A percentile compares a stretch with the other conserved stretches of the same genome.
phyloP scores from a whole-genome alignment of 495 filamentous ascomycete species.

The Neurospora sp. region DNA sequence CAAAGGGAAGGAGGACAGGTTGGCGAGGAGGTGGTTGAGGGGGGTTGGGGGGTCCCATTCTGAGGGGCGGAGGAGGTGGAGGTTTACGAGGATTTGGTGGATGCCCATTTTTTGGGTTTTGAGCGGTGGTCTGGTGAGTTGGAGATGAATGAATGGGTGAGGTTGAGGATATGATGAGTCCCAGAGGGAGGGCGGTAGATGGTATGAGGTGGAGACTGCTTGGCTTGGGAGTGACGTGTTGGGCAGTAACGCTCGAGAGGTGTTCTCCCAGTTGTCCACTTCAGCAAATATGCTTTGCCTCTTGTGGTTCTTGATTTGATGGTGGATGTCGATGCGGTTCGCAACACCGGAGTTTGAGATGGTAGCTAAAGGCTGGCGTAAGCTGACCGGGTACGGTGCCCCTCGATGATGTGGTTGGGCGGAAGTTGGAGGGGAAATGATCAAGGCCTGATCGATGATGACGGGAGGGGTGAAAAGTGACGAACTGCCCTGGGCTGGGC shows the following conservation, averaged over 20 bases:
- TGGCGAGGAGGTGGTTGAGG: conserved; percentile 35
- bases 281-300: not conserved
- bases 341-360: not conserved
- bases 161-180: not conserved
- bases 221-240: not conserved
- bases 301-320: not conserved
- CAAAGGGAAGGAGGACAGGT: conserved; percentile 19
- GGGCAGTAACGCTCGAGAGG: not conserved
- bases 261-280: not conserved
- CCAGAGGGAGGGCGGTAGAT: not conserved
- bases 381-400: not conserved
- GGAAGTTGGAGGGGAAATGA: not conserved
- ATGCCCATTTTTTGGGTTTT: conserved; percentile 21
- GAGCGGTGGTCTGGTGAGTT: not conserved
- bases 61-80: conserved; percentile 28
- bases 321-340: not conserved
- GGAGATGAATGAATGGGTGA: not conserved
- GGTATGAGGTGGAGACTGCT: not conserved
- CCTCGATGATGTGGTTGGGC: not conserved
- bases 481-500: not conserved
- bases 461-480: not conserved
- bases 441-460: not conserved
- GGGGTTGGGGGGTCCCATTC: conserved; percentile 42
- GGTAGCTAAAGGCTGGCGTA: not conserved
- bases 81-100: conserved; percentile 26